Percentiles rank a stretch among this genome's conserved stretches.
Conservation (phyloP, 176 grass and related monocot species). For the Raddia guianensis region DNA sequence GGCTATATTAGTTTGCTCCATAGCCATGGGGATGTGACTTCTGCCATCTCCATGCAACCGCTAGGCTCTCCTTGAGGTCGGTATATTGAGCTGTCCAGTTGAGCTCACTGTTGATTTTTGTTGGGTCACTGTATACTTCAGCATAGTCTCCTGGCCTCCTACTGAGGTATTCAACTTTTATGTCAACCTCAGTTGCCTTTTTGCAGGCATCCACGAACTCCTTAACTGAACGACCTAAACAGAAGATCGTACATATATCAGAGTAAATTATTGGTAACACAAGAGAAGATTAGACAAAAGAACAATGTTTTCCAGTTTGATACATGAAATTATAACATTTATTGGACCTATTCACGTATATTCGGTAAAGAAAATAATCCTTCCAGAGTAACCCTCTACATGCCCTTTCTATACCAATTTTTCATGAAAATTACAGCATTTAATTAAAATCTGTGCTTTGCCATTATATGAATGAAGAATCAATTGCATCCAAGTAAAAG, state of each 20-base stretch:
- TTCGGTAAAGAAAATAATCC: constrained; percentile 9
- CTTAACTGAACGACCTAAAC: constrained; percentile 74
- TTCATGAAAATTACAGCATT: constrained; percentile 21
- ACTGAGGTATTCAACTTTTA: constrained; percentile 70
- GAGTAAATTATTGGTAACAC: constrained; percentile 16
- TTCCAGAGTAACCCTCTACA: background rate
- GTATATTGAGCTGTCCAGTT: constrained; percentile 76
- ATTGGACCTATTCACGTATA: background rate
- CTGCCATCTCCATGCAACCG: constrained; percentile 79
- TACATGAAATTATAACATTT: background rate
- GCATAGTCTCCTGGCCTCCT: constrained; percentile 86
- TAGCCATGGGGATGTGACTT: constrained; percentile 65
- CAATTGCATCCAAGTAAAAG: constrained; percentile 15
- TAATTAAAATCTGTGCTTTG: background rate
- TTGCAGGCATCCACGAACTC: constrained; percentile 88
- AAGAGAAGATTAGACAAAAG: background rate
- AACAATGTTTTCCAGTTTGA: constrained; percentile 13
- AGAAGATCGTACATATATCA: constrained; percentile 27
- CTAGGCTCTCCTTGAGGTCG: constrained; percentile 65
- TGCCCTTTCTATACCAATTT: constrained; percentile 9
- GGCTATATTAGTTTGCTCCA: constrained; percentile 39
- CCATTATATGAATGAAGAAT: background rate
- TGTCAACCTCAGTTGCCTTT: constrained; percentile 67
- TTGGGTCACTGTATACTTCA: constrained; percentile 78
- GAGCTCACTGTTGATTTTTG: constrained; percentile 74